phyloP scores from a whole-genome alignment of 192 early-diverging fungal species.

The Coemansia sp. region DNA sequence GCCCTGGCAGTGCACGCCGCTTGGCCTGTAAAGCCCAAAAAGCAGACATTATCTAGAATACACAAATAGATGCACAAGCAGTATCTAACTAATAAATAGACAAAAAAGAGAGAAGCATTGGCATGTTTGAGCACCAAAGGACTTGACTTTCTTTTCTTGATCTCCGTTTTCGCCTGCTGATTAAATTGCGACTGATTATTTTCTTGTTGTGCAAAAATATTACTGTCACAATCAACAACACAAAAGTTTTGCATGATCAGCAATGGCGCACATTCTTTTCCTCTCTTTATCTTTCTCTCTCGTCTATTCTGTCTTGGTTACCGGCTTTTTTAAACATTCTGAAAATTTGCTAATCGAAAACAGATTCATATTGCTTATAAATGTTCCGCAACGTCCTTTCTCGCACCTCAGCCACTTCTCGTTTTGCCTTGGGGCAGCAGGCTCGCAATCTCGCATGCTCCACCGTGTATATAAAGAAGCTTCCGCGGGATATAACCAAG shows the following conservation, averaged over 20 bases:
- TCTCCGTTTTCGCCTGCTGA: neutral
- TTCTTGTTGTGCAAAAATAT: neutral
- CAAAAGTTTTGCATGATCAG: too few relatives aligned
- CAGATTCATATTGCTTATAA: neutral
- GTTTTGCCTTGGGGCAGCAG: slow-evolving; percentile 21
- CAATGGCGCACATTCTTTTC: too few relatives aligned
- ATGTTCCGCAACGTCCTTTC: slow-evolving; percentile 42
- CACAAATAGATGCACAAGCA: neutral
- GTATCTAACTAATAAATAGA: neutral
- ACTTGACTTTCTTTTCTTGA: too few relatives aligned
- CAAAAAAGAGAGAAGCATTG: neutral
- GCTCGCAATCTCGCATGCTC: slow-evolving; percentile 33
- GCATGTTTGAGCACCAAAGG: too few relatives aligned
- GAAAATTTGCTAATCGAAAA: neutral
- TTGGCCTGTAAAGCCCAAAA: neutral
- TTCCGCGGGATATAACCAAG: slow-evolving; percentile 18
- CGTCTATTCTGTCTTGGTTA: neutral
- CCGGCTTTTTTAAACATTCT: neutral
- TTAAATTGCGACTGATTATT: neutral
- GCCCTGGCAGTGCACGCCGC: neutral
- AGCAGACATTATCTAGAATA: neutral
- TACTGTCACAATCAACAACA: too few relatives aligned
- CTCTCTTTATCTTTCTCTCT: neutral
- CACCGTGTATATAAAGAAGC: slow-evolving; percentile 26
- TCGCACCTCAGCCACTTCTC: slow-evolving; percentile 21